phyloP scores from a whole-genome alignment of 305 asterid genomes.

The Fraxinus ornus region DNA sequence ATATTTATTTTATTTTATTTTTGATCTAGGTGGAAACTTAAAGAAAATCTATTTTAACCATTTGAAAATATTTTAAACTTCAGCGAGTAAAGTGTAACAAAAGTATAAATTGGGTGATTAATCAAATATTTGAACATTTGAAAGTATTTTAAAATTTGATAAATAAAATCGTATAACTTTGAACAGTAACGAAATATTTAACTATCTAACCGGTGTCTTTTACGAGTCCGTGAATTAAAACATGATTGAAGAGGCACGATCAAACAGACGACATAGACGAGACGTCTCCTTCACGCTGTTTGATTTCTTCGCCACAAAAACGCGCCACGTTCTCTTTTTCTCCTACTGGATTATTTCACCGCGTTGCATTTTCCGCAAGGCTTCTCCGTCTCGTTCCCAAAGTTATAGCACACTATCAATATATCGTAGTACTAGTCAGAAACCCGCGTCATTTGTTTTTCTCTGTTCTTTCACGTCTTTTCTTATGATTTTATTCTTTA shows the following conservation, averaged over 20 bases:
- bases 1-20: too few relatives aligned
- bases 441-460: slow-evolving; percentile 36
- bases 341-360: background rate
- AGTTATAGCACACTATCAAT: slow-evolving; percentile 21
- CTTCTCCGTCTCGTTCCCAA: slow-evolving; percentile 27
- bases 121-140: background rate
- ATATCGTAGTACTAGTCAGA: slow-evolving; percentile 21
- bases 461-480: background rate
- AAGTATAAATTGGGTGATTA: too few relatives aligned
- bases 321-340: slow-evolving; percentile 22
- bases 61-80: too few relatives aligned
- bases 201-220: too few relatives aligned
- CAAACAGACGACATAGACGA: background rate
- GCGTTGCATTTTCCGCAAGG: slow-evolving; percentile 45
- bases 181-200: too few relatives aligned
- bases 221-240: background rate
- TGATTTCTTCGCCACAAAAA: background rate
- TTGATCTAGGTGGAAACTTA: too few relatives aligned
- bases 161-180: too few relatives aligned
- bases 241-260: background rate
- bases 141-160: too few relatives aligned
- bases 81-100: too few relatives aligned
- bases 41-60: too few relatives aligned
- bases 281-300: background rate
- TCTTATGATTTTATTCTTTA: background rate